Evolutionary conservation across 2,329 filamentous ascomycete species (phyloP).

Genomic region (Hymenoscyphus fructigenus): DNA sequence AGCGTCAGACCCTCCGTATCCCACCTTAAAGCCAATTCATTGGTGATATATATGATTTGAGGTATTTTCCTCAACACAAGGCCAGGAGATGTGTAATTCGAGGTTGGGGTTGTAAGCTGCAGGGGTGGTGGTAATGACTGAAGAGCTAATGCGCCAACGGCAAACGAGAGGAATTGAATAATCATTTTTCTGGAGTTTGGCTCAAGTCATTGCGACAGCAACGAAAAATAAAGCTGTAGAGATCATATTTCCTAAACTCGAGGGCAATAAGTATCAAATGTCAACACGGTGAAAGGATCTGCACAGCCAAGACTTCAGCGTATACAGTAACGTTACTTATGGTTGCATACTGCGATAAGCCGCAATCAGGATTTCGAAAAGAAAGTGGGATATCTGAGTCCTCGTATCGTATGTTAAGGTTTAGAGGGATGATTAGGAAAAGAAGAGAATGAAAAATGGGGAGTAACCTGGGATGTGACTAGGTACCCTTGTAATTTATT

Average conservation of each 20-base stretch:
- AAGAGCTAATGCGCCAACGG: background rate
- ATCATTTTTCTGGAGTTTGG: background rate
- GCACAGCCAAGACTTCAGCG: background rate
- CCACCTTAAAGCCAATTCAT: background rate
- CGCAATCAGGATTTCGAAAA: background rate
- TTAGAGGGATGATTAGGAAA: background rate
- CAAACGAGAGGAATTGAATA: background rate
- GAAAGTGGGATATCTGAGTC: background rate
- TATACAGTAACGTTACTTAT: background rate
- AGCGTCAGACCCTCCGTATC: constrained; percentile 37
- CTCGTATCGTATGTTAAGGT: background rate
- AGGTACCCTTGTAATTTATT: background rate
- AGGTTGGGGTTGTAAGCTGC: background rate
- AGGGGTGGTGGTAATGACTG: background rate
- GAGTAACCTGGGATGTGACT: background rate
- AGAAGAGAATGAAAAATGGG: background rate
- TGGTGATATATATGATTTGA: background rate
- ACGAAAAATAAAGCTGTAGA: background rate
- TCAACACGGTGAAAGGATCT: background rate
- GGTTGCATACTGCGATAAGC: background rate
- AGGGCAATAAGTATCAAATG: background rate
- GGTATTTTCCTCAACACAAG: background rate
- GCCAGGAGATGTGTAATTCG: background rate
- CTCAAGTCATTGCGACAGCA: background rate
- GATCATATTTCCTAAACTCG: background rate